A percentile compares a stretch with the other conserved stretches of the same genome.
phyloP scores from a whole-genome alignment of 345 rosid genomes.

The Mallotus nudiflorus region DNA sequence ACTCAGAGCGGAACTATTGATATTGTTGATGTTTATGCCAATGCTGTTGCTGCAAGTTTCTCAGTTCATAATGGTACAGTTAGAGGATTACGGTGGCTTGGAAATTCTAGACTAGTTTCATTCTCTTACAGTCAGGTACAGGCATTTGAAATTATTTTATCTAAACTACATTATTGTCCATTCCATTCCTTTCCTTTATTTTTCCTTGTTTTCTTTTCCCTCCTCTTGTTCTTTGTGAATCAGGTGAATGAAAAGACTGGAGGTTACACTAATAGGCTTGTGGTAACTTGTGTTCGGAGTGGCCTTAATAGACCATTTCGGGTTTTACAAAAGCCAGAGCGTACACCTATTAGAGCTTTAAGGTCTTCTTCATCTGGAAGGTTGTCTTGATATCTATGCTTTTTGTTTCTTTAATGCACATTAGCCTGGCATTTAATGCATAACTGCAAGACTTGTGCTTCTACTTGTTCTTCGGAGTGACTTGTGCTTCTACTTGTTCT shows the following conservation, averaged over 20 bases:
- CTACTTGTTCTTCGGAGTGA: not conserved
- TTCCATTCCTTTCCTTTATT: conserved; percentile 3
- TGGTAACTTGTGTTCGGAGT: conserved; percentile 92
- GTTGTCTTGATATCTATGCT: conserved; percentile 36
- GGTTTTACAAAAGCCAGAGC: conserved; percentile 93
- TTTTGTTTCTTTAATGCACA: conserved; percentile 10
- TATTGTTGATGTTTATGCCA: conserved; percentile 88
- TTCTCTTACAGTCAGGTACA: conserved; percentile 79
- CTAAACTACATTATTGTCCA: not conserved
- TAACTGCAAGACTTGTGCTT: not conserved
- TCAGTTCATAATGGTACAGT: conserved; percentile 73
- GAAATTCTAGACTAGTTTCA: conserved; percentile 94
- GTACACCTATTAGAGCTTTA: conserved; percentile 91
- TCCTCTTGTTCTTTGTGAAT: conserved; percentile 16
- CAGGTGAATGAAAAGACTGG: conserved; percentile 91
- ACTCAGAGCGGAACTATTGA: conserved; percentile 89
- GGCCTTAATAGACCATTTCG: conserved; percentile 89
- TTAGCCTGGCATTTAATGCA: not conserved
- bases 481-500: not conserved
- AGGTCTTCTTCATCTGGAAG: conserved; percentile 99
- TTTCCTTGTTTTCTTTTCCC: not conserved
- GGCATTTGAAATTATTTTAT: not conserved
- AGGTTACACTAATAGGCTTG: conserved; percentile 86
- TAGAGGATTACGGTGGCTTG: conserved; percentile 96
- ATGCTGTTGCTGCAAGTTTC: conserved; percentile 85